A percentile compares a stretch with the other conserved stretches of the same genome.
Evolutionary conservation across 169 alveolate genomes (phyloP).

Genomic region (Plasmodium coatneyi): DNA sequence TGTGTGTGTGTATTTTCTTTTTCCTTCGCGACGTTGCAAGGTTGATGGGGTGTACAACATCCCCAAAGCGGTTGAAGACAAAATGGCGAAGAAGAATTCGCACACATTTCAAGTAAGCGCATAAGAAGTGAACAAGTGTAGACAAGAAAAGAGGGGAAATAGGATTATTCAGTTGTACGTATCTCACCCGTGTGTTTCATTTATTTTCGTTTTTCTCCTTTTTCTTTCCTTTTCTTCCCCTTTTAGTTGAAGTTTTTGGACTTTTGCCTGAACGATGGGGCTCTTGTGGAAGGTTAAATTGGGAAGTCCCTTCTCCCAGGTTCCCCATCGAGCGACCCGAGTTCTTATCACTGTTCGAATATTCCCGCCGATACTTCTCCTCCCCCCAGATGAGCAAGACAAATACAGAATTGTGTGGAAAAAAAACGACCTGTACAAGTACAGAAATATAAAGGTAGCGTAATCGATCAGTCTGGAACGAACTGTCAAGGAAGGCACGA

Average conservation of each 20-base stretch:
- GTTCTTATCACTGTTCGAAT: background rate
- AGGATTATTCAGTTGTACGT: background rate
- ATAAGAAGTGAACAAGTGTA: background rate
- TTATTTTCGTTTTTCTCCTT: background rate
- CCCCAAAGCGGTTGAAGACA: constrained; percentile 7
- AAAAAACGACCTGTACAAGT: constrained; percentile 33
- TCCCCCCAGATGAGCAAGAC: constrained; percentile 22
- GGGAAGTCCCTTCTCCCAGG: background rate
- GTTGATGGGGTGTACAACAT: constrained; percentile 62
- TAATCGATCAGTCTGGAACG: background rate
- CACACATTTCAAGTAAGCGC: constrained; percentile 45
- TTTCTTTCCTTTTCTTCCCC: background rate
- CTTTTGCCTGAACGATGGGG: constrained; percentile 22
- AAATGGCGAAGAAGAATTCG: constrained; percentile 4
- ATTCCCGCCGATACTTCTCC: background rate
- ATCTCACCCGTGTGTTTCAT: background rate
- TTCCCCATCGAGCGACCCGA: background rate
- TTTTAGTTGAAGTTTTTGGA: constrained; percentile 38
- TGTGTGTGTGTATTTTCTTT: background rate
- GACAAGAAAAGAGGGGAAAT: background rate
- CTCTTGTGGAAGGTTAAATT: constrained; percentile 34
- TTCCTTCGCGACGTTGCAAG: background rate
- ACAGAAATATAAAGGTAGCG: constrained; percentile 57
- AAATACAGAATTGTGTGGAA: constrained; percentile 35
- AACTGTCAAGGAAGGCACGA: background rate